phyloP scores from a whole-genome alignment of 1,284 basidiomycete species.

The Tremellales sp. region DNA sequence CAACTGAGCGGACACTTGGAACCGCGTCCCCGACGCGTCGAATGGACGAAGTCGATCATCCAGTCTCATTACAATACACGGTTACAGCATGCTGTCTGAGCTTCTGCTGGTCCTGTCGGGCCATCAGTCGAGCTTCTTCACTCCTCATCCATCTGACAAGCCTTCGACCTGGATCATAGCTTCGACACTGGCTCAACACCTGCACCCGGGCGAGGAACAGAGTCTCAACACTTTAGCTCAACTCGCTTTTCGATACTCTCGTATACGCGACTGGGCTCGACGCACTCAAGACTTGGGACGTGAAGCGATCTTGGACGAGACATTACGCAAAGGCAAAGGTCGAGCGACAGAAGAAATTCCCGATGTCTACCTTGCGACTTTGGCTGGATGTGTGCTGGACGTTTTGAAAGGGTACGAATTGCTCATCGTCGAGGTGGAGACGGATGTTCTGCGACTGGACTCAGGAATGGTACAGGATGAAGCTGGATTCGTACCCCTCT shows the following conservation, averaged over 20 bases:
- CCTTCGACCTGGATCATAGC: slow-evolving; percentile 53
- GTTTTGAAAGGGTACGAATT: slow-evolving; percentile 74
- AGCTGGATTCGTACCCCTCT: slow-evolving; percentile 66
- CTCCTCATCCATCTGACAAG: slow-evolving; percentile 49
- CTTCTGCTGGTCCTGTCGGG: slow-evolving; percentile 75
- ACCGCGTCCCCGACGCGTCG: no score
- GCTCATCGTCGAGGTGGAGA: slow-evolving; percentile 73
- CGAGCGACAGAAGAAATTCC: not conserved
- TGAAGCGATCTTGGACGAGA: slow-evolving; percentile 19
- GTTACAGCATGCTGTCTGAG: slow-evolving; percentile 78
- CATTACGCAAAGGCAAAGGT: slow-evolving; percentile 14
- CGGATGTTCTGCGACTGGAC: slow-evolving; percentile 68
- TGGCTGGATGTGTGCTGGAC: slow-evolving; percentile 65
- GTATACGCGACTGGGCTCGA: slow-evolving; percentile 55
- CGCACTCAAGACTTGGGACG: slow-evolving; percentile 45
- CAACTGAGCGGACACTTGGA: no score
- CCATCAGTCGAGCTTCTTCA: slow-evolving; percentile 74
- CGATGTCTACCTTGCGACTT: slow-evolving; percentile 65
- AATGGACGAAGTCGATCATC: no score
- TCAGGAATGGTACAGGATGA: slow-evolving; percentile 64
- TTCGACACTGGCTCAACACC: slow-evolving; percentile 62
- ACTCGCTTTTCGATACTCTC: slow-evolving; percentile 67
- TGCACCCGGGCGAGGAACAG: slow-evolving; percentile 81
- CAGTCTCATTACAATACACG: no score
- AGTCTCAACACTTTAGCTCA: slow-evolving; percentile 67